phyloP scores from a whole-genome alignment of 2,329 filamentous ascomycete species.

The Trichocomaceae sp. region DNA sequence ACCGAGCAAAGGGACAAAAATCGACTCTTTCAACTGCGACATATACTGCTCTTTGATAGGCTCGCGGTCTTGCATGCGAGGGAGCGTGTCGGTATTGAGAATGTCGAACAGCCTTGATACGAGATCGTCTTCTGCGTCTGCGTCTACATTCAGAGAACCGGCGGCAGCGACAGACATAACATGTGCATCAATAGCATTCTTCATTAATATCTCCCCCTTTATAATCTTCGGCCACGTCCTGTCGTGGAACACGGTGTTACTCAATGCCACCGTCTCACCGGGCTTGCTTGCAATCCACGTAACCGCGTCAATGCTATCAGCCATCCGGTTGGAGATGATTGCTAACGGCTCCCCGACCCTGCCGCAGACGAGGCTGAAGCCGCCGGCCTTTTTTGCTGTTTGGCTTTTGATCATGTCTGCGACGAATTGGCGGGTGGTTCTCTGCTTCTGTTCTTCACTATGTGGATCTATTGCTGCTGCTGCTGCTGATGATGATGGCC shows the following conservation, averaged over 20 bases:
- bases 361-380: constrained; percentile 58
- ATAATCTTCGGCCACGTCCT: constrained; percentile 57
- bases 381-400: constrained; percentile 52
- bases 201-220: constrained; percentile 49
- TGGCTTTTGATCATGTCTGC: constrained; percentile 49
- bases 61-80: constrained; percentile 43
- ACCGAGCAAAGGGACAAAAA: constrained; percentile 55
- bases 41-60: constrained; percentile 50
- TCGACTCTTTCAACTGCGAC: constrained; percentile 51
- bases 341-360: constrained; percentile 48
- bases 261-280: constrained; percentile 53
- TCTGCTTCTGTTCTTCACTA: constrained; percentile 12
- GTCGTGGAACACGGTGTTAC: constrained; percentile 56
- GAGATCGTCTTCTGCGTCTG: constrained; percentile 42
- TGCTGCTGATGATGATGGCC: constrained; percentile 12
- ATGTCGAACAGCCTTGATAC: constrained; percentile 48
- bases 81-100: constrained; percentile 51
- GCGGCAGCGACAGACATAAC: constrained; percentile 14
- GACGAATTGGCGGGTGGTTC: constrained; percentile 45
- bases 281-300: constrained; percentile 44
- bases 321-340: constrained; percentile 57
- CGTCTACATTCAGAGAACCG: neutral
- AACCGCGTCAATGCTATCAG: constrained; percentile 42
- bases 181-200: constrained; percentile 44
- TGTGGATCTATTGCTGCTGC: constrained; percentile 19